Percentiles rank a stretch among this genome's conserved stretches.
phyloP scores from a whole-genome alignment of 305 asterid species.

The Salvia sclarea region DNA sequence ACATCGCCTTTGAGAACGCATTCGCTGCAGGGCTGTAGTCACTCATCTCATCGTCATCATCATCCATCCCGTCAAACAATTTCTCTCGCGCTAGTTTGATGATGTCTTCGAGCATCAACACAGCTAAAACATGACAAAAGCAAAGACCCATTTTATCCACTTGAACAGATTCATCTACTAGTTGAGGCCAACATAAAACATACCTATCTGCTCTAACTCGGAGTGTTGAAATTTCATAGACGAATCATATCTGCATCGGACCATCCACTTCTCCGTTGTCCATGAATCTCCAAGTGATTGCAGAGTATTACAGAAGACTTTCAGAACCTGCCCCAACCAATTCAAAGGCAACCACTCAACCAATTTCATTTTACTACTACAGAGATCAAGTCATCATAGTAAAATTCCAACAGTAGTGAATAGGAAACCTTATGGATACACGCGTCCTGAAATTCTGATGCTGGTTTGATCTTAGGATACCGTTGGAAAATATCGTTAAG shows the following conservation, averaged over 20 bases:
- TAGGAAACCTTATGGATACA: conserved; percentile 60
- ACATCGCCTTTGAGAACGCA: conserved; percentile 54
- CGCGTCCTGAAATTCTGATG: conserved; percentile 51
- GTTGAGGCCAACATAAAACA: conserved; percentile 17
- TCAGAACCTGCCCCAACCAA: conserved; percentile 51
- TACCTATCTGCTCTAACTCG: conserved; percentile 63
- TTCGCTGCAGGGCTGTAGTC: conserved; percentile 43
- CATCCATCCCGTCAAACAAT: conserved; percentile 66
- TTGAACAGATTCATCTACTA: neutral
- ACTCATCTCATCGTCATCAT: conserved; percentile 58
- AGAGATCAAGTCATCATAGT: neutral
- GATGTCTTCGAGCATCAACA: conserved; percentile 67
- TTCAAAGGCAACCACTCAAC: neutral
- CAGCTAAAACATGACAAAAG: conserved; percentile 39
- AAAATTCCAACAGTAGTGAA: neutral
- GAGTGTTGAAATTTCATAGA: conserved; percentile 39
- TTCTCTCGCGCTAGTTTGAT: conserved; percentile 70
- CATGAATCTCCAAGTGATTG: conserved; percentile 73
- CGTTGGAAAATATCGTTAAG: conserved; percentile 59
- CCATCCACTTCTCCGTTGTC: conserved; percentile 80
- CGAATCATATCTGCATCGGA: conserved; percentile 47
- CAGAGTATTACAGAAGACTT: conserved; percentile 56
- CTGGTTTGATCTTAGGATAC: conserved; percentile 47
- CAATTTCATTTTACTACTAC: neutral
- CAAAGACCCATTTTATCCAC: neutral